phyloP scores from a whole-genome alignment of 2,329 filamentous ascomycete species.

The Paraconiothyrium brasiliense region DNA sequence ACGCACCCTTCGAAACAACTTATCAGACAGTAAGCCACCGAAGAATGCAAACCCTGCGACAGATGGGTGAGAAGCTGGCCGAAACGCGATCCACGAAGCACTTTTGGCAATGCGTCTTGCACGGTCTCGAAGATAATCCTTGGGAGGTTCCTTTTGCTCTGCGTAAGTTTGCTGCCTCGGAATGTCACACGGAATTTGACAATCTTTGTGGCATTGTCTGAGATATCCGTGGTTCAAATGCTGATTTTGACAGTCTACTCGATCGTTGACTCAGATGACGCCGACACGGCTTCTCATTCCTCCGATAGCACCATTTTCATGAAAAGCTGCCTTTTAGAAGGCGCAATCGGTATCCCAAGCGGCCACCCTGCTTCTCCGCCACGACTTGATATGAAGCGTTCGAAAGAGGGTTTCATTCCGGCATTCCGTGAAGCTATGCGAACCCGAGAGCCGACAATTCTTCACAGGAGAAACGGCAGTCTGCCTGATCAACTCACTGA shows the following conservation, averaged over 20 bases:
- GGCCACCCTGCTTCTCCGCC: conserved; percentile 41
- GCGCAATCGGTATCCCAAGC: conserved; percentile 43
- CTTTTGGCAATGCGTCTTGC: conserved; percentile 61
- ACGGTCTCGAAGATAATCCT: conserved; percentile 55
- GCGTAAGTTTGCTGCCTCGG: neutral
- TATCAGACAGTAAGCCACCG: conserved; percentile 49
- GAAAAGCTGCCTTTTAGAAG: conserved; percentile 44
- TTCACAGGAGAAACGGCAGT: conserved; percentile 38
- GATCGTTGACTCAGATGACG: conserved; percentile 38
- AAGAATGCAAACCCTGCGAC: conserved; percentile 51
- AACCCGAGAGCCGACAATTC: conserved; percentile 39
- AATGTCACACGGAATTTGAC: neutral
- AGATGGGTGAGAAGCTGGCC: conserved; percentile 49
- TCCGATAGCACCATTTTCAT: conserved; percentile 38
- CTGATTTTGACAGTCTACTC: conserved; percentile 34
- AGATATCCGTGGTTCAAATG: neutral
- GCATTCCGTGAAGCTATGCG: conserved; percentile 47
- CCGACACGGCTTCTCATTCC: conserved; percentile 35
- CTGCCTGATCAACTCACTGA: conserved; percentile 39
- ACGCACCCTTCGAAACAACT: conserved; percentile 50
- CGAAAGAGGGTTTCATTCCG: conserved; percentile 42
- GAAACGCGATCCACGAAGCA: conserved; percentile 41
- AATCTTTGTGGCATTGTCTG: neutral
- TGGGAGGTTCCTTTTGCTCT: conserved; percentile 46
- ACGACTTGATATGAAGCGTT: conserved; percentile 38